Conservation (phyloP, 164 flowering plant species). For the Umbilicus rupestris region DNA sequence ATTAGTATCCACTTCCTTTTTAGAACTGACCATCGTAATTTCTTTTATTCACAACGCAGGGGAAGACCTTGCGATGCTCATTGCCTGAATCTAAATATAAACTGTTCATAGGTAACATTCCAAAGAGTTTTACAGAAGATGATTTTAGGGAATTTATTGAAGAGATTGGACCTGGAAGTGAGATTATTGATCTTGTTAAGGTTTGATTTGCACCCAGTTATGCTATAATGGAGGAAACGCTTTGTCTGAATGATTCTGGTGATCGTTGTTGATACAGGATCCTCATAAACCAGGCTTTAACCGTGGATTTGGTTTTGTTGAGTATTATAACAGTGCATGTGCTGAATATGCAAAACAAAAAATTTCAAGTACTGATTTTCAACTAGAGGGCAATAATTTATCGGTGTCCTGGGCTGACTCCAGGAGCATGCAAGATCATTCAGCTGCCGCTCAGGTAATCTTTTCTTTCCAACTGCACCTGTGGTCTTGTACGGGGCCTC, state of each 20-base stretch:
- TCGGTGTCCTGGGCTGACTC: conserved; percentile 91
- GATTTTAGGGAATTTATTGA: conserved; percentile 52
- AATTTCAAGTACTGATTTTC: conserved; percentile 63
- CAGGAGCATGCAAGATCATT: conserved; percentile 46
- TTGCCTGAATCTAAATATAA: conserved; percentile 74
- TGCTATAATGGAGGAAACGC: not conserved
- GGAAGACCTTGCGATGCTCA: conserved; percentile 64
- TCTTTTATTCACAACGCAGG: conserved; percentile 29
- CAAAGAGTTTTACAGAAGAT: conserved; percentile 57
- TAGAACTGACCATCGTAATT: not conserved
- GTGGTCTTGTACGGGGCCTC: not conserved
- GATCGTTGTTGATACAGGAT: conserved; percentile 39
- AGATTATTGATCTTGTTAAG: conserved; percentile 55
- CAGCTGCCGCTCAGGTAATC: conserved; percentile 33
- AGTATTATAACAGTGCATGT: conserved; percentile 79
- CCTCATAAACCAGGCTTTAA: conserved; percentile 54
- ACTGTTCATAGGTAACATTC: conserved; percentile 78
- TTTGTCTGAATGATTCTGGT: not conserved
- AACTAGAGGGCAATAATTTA: conserved; percentile 60
- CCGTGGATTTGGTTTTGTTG: conserved; percentile 87
- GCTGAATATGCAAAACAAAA: conserved; percentile 80
- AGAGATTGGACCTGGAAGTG: conserved; percentile 81
- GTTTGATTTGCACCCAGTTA: conserved; percentile 20
- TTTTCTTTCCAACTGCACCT: not conserved
- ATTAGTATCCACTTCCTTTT: too few relatives aligned